Evolutionary conservation across 2,329 filamentous ascomycete genomes (phyloP).

Genomic region (Xylariaceae sp.): DNA sequence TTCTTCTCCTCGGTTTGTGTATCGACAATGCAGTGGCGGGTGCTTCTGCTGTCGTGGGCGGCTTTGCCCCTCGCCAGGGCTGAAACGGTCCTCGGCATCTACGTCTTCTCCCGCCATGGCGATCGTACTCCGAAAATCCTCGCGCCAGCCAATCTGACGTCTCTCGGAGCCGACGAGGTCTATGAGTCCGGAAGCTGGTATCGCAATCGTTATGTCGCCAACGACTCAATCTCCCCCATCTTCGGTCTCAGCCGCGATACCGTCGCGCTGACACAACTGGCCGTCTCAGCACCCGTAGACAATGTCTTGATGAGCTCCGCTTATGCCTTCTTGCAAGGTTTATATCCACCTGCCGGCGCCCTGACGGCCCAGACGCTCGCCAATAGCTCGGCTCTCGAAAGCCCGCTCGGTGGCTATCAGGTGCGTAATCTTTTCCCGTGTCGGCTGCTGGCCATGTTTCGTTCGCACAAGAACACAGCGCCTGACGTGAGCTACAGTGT

Average conservation of each 20-base stretch:
- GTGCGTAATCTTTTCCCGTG: no score
- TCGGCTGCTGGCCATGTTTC: no score
- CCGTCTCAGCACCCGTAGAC: constrained; percentile 69
- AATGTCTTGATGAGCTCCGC: constrained; percentile 79
- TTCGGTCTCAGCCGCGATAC: constrained; percentile 62
- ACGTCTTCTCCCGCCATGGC: constrained; percentile 87
- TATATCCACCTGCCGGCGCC: constrained; percentile 74
- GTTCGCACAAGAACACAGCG: no score
- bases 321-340: constrained; percentile 74
- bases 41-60: constrained; percentile 40
- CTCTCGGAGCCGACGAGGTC: constrained; percentile 75
- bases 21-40: constrained; percentile 38
- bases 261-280: constrained; percentile 68
- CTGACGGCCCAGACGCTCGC: constrained; percentile 60
- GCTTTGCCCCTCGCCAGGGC: constrained; percentile 34
- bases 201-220: constrained; percentile 69
- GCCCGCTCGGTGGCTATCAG: constrained; percentile 78
- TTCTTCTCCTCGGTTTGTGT: no score
- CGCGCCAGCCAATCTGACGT: constrained; percentile 69
- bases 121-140: constrained; percentile 79
- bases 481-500: no score
- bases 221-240: constrained; percentile 59
- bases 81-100: constrained; percentile 76
- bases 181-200: constrained; percentile 72
- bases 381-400: constrained; percentile 64